A percentile compares a stretch with the other conserved stretches of the same genome.
These are phyloP conservation scores for Fusarium citri DNA, from an alignment of 2,329 filamentous ascomycete species.

Conservation along the genomic window DNA sequence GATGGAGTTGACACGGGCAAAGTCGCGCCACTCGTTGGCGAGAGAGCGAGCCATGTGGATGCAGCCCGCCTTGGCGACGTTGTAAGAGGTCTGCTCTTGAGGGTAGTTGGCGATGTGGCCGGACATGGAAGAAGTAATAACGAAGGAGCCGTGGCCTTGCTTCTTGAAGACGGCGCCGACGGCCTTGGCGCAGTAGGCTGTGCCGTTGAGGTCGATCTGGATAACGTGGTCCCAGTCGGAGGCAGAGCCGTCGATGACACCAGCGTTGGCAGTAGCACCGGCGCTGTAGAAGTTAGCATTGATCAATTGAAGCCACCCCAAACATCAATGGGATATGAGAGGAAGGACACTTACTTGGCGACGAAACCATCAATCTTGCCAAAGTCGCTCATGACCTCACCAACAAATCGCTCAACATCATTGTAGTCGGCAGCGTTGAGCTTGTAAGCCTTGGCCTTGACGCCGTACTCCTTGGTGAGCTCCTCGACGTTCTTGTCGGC, in stretches of 20 bases:
- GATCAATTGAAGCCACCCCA: neutral
- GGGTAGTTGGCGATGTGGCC: slow-evolving; percentile 78
- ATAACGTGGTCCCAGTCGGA: slow-evolving; percentile 75
- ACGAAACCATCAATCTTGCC: slow-evolving; percentile 80
- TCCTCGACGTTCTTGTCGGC: slow-evolving; percentile 74
- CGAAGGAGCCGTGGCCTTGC: slow-evolving; percentile 72
- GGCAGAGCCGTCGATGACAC: slow-evolving; percentile 74
- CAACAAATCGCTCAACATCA: slow-evolving; percentile 64
- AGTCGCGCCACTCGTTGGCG: slow-evolving; percentile 76
- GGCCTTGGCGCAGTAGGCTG: slow-evolving; percentile 74
- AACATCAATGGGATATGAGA: too few relatives aligned
- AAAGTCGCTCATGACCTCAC: slow-evolving; percentile 78
- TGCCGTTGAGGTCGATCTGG: slow-evolving; percentile 72
- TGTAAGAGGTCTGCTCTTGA: slow-evolving; percentile 75
- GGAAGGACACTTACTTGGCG: slow-evolving; percentile 68
- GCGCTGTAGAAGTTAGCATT: slow-evolving; percentile 54
- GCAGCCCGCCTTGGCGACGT: slow-evolving; percentile 70
- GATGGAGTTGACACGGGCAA: slow-evolving; percentile 73
- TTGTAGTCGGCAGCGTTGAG: slow-evolving; percentile 66
- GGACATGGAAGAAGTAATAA: slow-evolving; percentile 77
- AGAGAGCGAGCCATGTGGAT: slow-evolving; percentile 59
- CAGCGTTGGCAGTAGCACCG: slow-evolving; percentile 74
- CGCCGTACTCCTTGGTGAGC: slow-evolving; percentile 72
- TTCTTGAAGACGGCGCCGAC: slow-evolving; percentile 73
- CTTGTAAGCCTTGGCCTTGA: slow-evolving; percentile 73